Conservation (phyloP, 2,329 filamentous ascomycete species). For the Fusarium armeniacum region DNA sequence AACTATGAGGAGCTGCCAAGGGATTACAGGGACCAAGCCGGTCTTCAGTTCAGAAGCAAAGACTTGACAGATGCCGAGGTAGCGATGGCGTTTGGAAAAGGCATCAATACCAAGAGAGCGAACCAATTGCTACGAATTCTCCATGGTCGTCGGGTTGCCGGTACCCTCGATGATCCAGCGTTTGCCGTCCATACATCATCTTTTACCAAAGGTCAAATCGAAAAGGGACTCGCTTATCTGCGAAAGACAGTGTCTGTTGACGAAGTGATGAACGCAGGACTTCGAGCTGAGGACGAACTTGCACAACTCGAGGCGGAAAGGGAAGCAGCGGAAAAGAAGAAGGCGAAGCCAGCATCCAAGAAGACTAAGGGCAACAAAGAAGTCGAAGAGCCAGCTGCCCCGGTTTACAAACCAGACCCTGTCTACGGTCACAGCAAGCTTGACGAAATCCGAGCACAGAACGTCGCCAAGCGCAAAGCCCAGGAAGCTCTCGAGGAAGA, state of each 20-base stretch:
- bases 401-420: conserved; percentile 58
- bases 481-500: conserved; percentile 61
- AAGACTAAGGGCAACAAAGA: conserved; percentile 44
- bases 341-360: conserved; percentile 38
- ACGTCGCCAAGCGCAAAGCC: conserved; percentile 64
- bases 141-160: conserved; percentile 74
- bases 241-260: conserved; percentile 68
- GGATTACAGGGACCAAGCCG: conserved; percentile 68
- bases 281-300: conserved; percentile 74
- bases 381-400: conserved; percentile 14
- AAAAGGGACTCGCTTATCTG: conserved; percentile 67
- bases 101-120: conserved; percentile 60
- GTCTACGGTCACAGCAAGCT: conserved; percentile 71
- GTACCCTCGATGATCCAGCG: conserved; percentile 72
- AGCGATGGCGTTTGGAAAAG: conserved; percentile 64
- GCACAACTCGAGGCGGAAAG: conserved; percentile 62
- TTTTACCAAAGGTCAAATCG: conserved; percentile 60
- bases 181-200: conserved; percentile 63
- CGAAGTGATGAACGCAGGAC: conserved; percentile 71
- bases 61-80: conserved; percentile 66
- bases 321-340: conserved; percentile 46
- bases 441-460: conserved; percentile 69
- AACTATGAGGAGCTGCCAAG: conserved; percentile 70
- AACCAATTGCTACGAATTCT: conserved; percentile 70
- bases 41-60: conserved; percentile 65